Conservation (phyloP, 352 stramenopile genomes). For the Lagenidium giganteum region DNA sequence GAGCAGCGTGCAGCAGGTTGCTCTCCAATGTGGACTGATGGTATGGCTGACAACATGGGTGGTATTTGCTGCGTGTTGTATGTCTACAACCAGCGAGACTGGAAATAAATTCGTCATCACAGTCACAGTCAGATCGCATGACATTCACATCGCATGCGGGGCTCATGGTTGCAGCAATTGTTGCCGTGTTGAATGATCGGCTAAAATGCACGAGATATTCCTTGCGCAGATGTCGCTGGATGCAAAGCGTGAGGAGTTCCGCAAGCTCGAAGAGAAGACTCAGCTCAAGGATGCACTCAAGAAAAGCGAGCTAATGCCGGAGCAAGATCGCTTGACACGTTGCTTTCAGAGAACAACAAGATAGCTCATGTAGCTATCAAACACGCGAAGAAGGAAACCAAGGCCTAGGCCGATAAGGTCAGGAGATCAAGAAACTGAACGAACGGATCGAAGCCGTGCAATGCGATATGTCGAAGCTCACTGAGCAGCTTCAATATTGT, state of each 20-base stretch:
- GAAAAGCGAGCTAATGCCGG: constrained; percentile 91
- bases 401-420: constrained; percentile 89
- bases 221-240: constrained; percentile 92
- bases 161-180: constrained; percentile 56
- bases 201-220: constrained; percentile 96
- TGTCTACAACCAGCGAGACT: constrained; percentile 24
- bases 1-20: background rate
- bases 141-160: constrained; percentile 61
- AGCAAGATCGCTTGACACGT: constrained; percentile 93
- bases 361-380: constrained; percentile 93
- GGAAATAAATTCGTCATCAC: constrained; percentile 42
- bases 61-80: background rate
- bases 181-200: constrained; percentile 65
- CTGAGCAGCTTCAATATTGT: constrained; percentile 89
- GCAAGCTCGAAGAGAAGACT: constrained; percentile 93
- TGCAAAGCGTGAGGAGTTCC: constrained; percentile 92
- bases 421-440: constrained; percentile 92
- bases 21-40: background rate
- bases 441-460: constrained; percentile 91
- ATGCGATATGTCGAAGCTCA: constrained; percentile 90
- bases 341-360: constrained; percentile 94
- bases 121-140: too few species aligned
- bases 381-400: constrained; percentile 87
- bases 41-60: too few species aligned
- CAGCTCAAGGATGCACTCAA: constrained; percentile 90